Evolutionary conservation across 192 early-diverging fungal species (phyloP).

Genomic region (Backusella westeae): DNA sequence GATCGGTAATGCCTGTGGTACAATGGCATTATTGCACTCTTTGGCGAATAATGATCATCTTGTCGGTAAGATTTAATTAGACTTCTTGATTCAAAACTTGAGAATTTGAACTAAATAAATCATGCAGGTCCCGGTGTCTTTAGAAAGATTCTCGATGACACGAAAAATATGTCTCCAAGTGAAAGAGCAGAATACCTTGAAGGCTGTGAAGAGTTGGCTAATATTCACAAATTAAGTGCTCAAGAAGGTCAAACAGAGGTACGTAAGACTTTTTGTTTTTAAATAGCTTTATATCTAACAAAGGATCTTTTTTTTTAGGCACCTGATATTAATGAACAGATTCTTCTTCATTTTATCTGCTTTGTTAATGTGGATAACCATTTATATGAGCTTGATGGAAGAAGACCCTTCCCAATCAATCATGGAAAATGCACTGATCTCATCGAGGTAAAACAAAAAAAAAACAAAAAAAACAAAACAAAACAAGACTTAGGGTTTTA

Average conservation of each 20-base stretch:
- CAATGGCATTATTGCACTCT: constrained; percentile 89
- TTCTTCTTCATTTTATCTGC: constrained; percentile 85
- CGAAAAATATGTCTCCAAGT: constrained; percentile 58
- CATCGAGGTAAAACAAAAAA: constrained; percentile 32
- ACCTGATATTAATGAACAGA: constrained; percentile 64
- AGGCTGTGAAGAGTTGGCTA: constrained; percentile 49
- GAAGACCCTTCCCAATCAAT: constrained; percentile 76
- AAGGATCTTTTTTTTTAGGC: constrained; percentile 31
- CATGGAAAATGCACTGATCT: constrained; percentile 68
- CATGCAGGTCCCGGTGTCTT: constrained; percentile 52
- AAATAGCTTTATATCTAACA: not conserved
- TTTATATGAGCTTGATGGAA: constrained; percentile 89
- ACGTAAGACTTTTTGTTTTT: not conserved
- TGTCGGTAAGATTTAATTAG: constrained; percentile 19
- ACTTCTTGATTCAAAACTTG: not conserved
- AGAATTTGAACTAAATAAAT: not conserved
- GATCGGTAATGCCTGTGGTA: constrained; percentile 90
- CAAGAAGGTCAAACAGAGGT: constrained; percentile 59
- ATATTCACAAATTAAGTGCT: constrained; percentile 53
- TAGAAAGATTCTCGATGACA: constrained; percentile 61
- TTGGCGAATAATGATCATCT: constrained; percentile 71
- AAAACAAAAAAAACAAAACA: not conserved
- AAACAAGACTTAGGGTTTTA: not conserved
- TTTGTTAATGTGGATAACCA: constrained; percentile 74
- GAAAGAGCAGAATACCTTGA: constrained; percentile 77